Evolutionary conservation across 1,139 yeast genomes (phyloP).

Genomic region (Yamadazyma friedrichii): DNA sequence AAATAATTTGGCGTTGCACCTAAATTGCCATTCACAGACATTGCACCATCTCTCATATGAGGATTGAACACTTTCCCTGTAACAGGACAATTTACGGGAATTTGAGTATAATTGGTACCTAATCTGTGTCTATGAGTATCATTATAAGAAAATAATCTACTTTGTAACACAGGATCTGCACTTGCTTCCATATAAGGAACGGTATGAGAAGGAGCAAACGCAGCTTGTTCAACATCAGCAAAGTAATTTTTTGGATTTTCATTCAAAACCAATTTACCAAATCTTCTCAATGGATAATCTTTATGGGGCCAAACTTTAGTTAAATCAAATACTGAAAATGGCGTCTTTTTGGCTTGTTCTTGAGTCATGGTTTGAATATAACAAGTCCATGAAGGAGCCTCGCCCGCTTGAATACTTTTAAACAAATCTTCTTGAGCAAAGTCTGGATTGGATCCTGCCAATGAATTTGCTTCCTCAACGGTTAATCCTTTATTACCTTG

Average conservation of each 20-base stretch:
- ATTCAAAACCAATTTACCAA: slow-evolving; percentile 62
- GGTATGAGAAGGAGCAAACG: slow-evolving; percentile 73
- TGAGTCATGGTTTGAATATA: slow-evolving; percentile 62
- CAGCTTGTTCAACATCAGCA: slow-evolving; percentile 74
- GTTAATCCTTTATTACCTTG: slow-evolving; percentile 52
- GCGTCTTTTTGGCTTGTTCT: slow-evolving; percentile 52
- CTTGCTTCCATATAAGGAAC: slow-evolving; percentile 78
- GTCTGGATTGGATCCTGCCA: slow-evolving; percentile 58
- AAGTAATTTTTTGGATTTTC: slow-evolving; percentile 67
- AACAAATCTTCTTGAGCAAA: slow-evolving; percentile 55
- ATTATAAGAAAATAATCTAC: slow-evolving; percentile 77
- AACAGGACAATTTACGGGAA: slow-evolving; percentile 64
- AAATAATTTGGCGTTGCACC: slow-evolving; percentile 76
- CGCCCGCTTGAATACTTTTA: slow-evolving; percentile 50
- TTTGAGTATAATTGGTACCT: slow-evolving; percentile 62
- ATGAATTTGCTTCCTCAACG: slow-evolving; percentile 51
- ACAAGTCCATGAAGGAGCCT: slow-evolving; percentile 56
- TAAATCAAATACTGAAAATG: slow-evolving; percentile 60
- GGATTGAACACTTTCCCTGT: slow-evolving; percentile 47
- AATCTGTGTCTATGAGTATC: slow-evolving; percentile 64
- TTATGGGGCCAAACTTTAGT: slow-evolving; percentile 74
- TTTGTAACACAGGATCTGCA: slow-evolving; percentile 78
- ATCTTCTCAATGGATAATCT: slow-evolving; percentile 65
- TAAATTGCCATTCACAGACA: slow-evolving; percentile 76
- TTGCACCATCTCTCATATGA: slow-evolving; percentile 75